These are phyloP conservation scores for Sarocladium oryzae DNA, from an alignment of 2,329 filamentous ascomycete species.

Conservation along the genomic window DNA sequence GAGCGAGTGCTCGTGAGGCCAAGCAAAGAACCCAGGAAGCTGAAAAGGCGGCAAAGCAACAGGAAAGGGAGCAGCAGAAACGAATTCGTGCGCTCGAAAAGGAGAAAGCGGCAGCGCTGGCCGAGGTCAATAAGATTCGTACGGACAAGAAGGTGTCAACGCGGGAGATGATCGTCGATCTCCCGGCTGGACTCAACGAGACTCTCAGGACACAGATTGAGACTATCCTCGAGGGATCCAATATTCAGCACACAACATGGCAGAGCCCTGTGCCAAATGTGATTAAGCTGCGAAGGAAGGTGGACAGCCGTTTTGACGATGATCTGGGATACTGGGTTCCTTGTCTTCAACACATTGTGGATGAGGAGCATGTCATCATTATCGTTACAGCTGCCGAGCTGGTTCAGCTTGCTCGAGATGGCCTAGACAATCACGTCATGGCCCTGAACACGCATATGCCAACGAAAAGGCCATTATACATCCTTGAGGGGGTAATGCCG, in stretches of 20 bases:
- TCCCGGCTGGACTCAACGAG: slow-evolving; percentile 51
- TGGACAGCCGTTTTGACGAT: slow-evolving; percentile 56
- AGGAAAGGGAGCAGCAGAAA: slow-evolving; percentile 52
- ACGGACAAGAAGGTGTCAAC: slow-evolving; percentile 68
- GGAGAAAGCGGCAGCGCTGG: slow-evolving; percentile 57
- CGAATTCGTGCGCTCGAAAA: slow-evolving; percentile 58
- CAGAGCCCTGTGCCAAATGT: slow-evolving; percentile 42
- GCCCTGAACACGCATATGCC: slow-evolving; percentile 49
- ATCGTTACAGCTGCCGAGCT: slow-evolving; percentile 60
- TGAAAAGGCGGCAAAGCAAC: slow-evolving; percentile 49
- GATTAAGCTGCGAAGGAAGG: slow-evolving; percentile 63
- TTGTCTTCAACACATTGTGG: slow-evolving; percentile 39
- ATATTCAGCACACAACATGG: slow-evolving; percentile 40
- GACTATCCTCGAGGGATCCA: slow-evolving; percentile 42
- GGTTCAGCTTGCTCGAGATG: slow-evolving; percentile 45
- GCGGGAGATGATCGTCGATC: slow-evolving; percentile 70
- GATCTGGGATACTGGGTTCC: slow-evolving; percentile 60
- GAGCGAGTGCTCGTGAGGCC: slow-evolving; percentile 31
- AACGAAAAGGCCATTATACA: slow-evolving; percentile 53
- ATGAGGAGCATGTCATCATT: slow-evolving; percentile 57
- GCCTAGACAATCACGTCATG: slow-evolving; percentile 53
- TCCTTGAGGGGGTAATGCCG: slow-evolving; percentile 61
- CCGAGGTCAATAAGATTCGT: slow-evolving; percentile 66
- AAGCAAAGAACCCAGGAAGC: slow-evolving; percentile 44
- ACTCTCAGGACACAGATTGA: slow-evolving; percentile 39